Percentiles rank a stretch among this genome's conserved stretches.
Evolutionary conservation across 202 grass and related monocot genomes (phyloP).

Genomic region (Setaria viridis): DNA sequence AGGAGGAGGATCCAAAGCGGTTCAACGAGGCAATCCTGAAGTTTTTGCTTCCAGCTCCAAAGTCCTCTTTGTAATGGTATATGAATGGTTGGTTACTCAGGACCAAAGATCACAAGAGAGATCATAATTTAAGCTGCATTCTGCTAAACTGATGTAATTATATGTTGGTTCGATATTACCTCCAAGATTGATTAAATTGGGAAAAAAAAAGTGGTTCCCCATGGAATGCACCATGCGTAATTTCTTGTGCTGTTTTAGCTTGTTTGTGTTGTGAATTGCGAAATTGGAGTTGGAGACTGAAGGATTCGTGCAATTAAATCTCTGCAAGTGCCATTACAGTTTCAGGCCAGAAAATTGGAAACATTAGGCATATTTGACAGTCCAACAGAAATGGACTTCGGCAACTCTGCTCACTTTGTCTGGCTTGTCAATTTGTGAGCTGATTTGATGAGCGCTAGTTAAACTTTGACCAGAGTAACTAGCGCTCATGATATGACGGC

Average conservation of each 20-base stretch:
- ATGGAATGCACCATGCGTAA: background rate
- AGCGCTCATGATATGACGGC: too few species aligned
- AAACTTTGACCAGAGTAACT: too few species aligned
- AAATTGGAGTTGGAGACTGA: background rate
- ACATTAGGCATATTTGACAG: too few species aligned
- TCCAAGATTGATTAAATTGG: background rate
- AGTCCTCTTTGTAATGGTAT: conserved; percentile 26
- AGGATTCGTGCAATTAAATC: background rate
- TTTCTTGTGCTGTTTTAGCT: background rate
- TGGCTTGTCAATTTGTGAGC: background rate
- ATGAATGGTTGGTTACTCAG: background rate
- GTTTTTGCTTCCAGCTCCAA: conserved; percentile 56
- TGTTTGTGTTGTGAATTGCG: background rate
- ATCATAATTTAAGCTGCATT: conserved; percentile 16
- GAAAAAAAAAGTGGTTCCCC: background rate
- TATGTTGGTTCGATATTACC: background rate
- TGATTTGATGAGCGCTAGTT: too few species aligned
- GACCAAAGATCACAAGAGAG: background rate
- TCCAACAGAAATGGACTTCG: background rate
- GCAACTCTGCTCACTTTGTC: background rate
- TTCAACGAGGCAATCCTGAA: conserved; percentile 76
- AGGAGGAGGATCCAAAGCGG: conserved; percentile 64
- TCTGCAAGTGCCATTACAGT: background rate
- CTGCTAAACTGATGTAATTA: background rate
- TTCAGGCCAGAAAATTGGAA: background rate